Evolutionary conservation across 495 filamentous ascomycete species (phyloP).

Genomic region (Talaromyces nanjingensis): DNA sequence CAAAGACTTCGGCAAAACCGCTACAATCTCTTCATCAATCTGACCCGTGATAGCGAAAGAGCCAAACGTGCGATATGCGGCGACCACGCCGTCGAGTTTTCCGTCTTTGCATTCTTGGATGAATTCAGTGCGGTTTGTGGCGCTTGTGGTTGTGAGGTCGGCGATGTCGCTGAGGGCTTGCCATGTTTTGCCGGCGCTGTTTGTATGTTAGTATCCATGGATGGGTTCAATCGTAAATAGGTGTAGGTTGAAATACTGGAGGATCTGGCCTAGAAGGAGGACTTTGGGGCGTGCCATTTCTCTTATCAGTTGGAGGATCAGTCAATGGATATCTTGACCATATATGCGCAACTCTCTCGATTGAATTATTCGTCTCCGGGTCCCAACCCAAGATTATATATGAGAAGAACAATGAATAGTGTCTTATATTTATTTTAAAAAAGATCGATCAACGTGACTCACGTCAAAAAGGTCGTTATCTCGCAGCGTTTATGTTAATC

Average conservation of each 20-base stretch:
- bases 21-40: constrained; percentile 60
- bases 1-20: constrained; percentile 46
- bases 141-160: constrained; percentile 38
- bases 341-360: too few species aligned
- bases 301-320: background rate
- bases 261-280: constrained; percentile 50
- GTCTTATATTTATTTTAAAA: background rate
- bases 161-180: constrained; percentile 40
- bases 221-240: background rate
- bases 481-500: background rate
- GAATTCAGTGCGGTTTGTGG: constrained; percentile 60
- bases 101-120: constrained; percentile 64
- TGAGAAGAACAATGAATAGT: too few species aligned
- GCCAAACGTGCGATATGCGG: constrained; percentile 70
- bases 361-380: too few species aligned
- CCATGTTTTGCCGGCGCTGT: constrained; percentile 42
- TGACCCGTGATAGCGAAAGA: constrained; percentile 61
- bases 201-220: constrained; percentile 1
- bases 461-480: background rate
- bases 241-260: constrained; percentile 32
- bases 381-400: too few species aligned
- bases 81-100: constrained; percentile 58
- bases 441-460: background rate
- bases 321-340: background rate
- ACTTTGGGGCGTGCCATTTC: constrained; percentile 28